phyloP scores from a whole-genome alignment of 2,329 filamentous ascomycete species.

The Taxawa tesnikishii region DNA sequence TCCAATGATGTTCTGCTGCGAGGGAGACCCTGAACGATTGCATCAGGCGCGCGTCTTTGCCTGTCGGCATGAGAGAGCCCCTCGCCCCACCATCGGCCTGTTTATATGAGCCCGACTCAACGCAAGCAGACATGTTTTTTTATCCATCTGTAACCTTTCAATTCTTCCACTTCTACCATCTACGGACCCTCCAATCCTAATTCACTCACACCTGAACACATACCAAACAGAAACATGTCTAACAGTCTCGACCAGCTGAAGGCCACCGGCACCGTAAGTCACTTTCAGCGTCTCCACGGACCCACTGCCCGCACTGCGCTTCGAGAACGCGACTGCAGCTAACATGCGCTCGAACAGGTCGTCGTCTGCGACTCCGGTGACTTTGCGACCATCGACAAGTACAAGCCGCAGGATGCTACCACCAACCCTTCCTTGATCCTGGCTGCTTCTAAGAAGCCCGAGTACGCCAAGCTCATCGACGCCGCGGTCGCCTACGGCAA shows the following conservation, averaged over 20 bases:
- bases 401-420: conserved; percentile 99
- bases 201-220: neutral
- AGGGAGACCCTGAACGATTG: no score
- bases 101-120: no score
- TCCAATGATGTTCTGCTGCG: no score
- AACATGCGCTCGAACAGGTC: conserved; percentile 41
- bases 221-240: conserved; percentile 46
- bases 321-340: neutral
- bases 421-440: conserved; percentile 99
- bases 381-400: conserved; percentile 83
- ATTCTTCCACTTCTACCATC: neutral
- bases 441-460: conserved; percentile 93
- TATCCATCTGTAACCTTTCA: neutral
- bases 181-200: neutral
- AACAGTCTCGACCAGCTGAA: conserved; percentile 94
- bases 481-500: conserved; percentile 77
- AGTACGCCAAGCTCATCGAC: conserved; percentile 90
- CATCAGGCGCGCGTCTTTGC: no score
- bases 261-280: conserved; percentile 84
- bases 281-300: conserved; percentile 6
- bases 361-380: conserved; percentile 96
- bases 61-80: no score
- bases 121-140: no score
- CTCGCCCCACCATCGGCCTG: no score
- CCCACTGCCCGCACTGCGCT: conserved; percentile 3